Percentiles rank a stretch among this genome's conserved stretches.
Evolutionary conservation across 1,139 yeast genomes (phyloP).

Genomic region (Lodderomyces margitis): DNA sequence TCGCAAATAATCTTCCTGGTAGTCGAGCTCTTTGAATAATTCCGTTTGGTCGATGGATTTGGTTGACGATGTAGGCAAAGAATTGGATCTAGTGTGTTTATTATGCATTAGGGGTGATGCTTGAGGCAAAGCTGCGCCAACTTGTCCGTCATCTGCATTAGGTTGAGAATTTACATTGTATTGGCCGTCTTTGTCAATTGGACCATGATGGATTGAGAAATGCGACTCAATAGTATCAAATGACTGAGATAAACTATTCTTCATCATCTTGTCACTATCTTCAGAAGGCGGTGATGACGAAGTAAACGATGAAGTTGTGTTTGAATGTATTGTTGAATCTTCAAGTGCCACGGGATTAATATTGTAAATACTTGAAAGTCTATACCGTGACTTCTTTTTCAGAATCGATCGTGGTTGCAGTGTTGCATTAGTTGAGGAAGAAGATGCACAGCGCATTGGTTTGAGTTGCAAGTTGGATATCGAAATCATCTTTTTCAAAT

Average conservation of each 20-base stretch:
- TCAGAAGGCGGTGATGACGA: slow-evolving; percentile 6
- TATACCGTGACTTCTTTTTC: slow-evolving; percentile 42
- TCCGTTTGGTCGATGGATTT: slow-evolving; percentile 12
- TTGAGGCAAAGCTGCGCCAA: slow-evolving; percentile 10
- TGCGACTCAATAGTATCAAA: slow-evolving; percentile 13
- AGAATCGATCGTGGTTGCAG: slow-evolving; percentile 19
- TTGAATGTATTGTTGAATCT: slow-evolving; percentile 7
- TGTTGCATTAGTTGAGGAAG: slow-evolving; percentile 14
- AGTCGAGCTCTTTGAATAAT: slow-evolving; percentile 14
- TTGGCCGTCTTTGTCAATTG: neutral
- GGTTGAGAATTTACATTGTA: neutral
- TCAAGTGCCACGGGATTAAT: slow-evolving; percentile 33
- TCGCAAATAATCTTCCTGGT: slow-evolving; percentile 20
- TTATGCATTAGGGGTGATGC: slow-evolving; percentile 2
- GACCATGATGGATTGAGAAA: neutral
- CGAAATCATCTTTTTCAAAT: slow-evolving; percentile 25
- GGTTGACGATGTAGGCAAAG: slow-evolving; percentile 21
- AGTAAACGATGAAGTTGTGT: slow-evolving; percentile 7
- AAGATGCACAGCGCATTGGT: slow-evolving; percentile 39
- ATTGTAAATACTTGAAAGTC: slow-evolving; percentile 39
- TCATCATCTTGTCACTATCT: slow-evolving; percentile 10
- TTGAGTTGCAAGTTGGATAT: slow-evolving; percentile 40
- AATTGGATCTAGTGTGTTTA: slow-evolving; percentile 19
- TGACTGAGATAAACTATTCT: slow-evolving; percentile 12
- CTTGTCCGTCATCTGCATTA: slow-evolving; percentile 1